Evolutionary conservation across 164 flowering plant genomes (phyloP).

Genomic region (Annona squamosa): DNA sequence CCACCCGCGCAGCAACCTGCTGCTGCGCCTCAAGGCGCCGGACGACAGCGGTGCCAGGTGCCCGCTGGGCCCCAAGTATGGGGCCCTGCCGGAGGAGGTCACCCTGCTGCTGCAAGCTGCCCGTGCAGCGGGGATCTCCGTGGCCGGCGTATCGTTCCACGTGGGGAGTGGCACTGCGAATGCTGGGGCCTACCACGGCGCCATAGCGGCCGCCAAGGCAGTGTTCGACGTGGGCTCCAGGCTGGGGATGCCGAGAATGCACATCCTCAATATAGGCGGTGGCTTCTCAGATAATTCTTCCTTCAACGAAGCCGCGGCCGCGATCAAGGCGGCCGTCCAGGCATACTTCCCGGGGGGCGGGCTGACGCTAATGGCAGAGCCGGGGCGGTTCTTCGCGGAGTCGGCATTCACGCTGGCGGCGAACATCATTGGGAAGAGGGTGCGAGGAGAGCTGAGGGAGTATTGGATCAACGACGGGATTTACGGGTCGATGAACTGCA

Average conservation of each 20-base stretch:
- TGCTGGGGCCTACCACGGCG: slow-evolving; percentile 22
- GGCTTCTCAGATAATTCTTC: slow-evolving; percentile 32
- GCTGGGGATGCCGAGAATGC: slow-evolving; percentile 34
- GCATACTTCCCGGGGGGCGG: slow-evolving; percentile 22
- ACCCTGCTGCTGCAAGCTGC: slow-evolving; percentile 43
- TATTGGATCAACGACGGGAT: slow-evolving; percentile 61
- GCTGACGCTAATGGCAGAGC: slow-evolving; percentile 34
- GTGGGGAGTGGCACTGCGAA: slow-evolving; percentile 39
- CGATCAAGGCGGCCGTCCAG: slow-evolving; percentile 25
- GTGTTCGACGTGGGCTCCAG: slow-evolving; percentile 27
- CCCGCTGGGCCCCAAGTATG: slow-evolving; percentile 42
- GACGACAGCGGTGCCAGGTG: slow-evolving; percentile 32
- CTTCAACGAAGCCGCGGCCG: slow-evolving; percentile 27
- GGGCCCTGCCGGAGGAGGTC: slow-evolving; percentile 45
- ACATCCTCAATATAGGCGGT: slow-evolving; percentile 46
- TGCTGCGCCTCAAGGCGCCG: slow-evolving; percentile 37
- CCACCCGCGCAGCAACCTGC: slow-evolving; percentile 32
- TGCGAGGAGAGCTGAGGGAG: slow-evolving; percentile 40
- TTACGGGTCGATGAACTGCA: slow-evolving; percentile 50
- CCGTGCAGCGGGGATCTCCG: slow-evolving; percentile 22
- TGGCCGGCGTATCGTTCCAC: slow-evolving; percentile 48
- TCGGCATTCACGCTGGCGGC: slow-evolving; percentile 41
- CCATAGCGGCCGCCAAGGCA: slow-evolving; percentile 31
- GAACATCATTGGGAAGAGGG: slow-evolving; percentile 46
- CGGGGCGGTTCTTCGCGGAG: slow-evolving; percentile 51